Base-by-base conservation (phyloP, 1,139 yeast genomes). In the Eremothecium coryli region DNA sequence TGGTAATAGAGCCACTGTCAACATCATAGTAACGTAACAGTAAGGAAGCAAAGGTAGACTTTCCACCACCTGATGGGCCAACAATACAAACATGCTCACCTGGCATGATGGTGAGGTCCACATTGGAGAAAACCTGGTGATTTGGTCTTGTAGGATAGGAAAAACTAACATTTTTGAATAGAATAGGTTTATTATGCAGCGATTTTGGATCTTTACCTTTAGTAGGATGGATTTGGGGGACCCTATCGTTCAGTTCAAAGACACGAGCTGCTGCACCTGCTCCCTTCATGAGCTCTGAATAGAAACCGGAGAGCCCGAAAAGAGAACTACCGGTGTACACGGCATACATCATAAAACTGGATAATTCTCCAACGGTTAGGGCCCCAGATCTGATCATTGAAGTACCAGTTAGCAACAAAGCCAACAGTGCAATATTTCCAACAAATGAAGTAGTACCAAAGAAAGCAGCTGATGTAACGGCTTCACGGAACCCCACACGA, bases 191-290 rank as follows among this genome's bases (percentile, higher is more conserved):
- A n/a, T 70, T 69, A 9, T 65, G 56, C 3, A 72, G 51, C 15
- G 64, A 64, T 5, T 50, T 48, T 7, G 64, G 62, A 18, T 56
- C 64, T 14, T 44, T 48, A 17, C 72, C 71, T 40, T 64, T 51
- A 3, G 82, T 70, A 10, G 86, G 73, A 27, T 74, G 68, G 33
- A 90, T 86, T 12, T 60, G 51, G 1, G 96, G 94, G 42, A 75
- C 67, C 55, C 84, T 71, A 45, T 86, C 95, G 41, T 80, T 72
- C 33, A 90, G 65, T 58, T 90, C 97, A 62, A 90, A 88, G 31
- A 90, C 71, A 41, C 98, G 68, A 32, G 93, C 82, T 0, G 96
- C 93, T 0, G 98, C 97, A 37, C 98, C 98, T 4, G 93, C 79
- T 29, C 96, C 97, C 61, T 90, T 90, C 94, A 90, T 90, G 39